Base-by-base conservation (phyloP, 495 filamentous ascomycete species). In the Cercophora samala region DNA sequence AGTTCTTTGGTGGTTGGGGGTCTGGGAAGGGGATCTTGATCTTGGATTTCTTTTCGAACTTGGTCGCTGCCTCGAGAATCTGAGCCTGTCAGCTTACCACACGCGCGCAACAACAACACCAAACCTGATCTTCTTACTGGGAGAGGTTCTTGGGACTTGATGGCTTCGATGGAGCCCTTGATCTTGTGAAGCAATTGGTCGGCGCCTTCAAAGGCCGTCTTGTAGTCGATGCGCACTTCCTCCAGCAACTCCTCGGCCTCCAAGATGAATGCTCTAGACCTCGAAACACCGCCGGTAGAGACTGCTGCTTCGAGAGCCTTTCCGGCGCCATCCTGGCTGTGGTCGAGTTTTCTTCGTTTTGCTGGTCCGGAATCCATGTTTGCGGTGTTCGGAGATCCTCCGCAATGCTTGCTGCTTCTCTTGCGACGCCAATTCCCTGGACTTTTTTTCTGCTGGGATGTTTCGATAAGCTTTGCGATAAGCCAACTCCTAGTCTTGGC, bases 161-260 rank as follows among this genome's bases (percentile, higher is more conserved):
- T 85, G 26, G 73, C 73, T 73, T 96, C 92, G 71, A 97, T 92
- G n/a, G 86, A 77, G 42, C 73, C 78, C 71, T 93, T 96, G 69
- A 97, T 75, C 61, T 82, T 84, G 72, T 88, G 89, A 60, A 99
- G 78, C 19, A 85, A 84, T 18, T 86, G 82, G 58, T 97, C 90
- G n/a, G 88, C 82, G 25, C 83, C 83, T 2, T 75, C 78, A 65
- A 93, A 81, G 25, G 85, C 83, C 61, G 86, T 88, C 21, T 85
- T 84, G 75, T 93, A 90, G 67, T 90, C 85, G 25, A 89, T 83
- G 73, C 83, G 84, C 52, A 91, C 82, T 65, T 90, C 87, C 22
- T 82, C 78, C 68, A 97, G 73, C 55, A 99, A 78, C 71, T 97
- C 93, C 65, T 97, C 90, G 23, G 93, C 85, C 78, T 97, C 91